Base-by-base conservation (phyloP, 108 stramenopile species). In the Nitzschia palea region DNA sequence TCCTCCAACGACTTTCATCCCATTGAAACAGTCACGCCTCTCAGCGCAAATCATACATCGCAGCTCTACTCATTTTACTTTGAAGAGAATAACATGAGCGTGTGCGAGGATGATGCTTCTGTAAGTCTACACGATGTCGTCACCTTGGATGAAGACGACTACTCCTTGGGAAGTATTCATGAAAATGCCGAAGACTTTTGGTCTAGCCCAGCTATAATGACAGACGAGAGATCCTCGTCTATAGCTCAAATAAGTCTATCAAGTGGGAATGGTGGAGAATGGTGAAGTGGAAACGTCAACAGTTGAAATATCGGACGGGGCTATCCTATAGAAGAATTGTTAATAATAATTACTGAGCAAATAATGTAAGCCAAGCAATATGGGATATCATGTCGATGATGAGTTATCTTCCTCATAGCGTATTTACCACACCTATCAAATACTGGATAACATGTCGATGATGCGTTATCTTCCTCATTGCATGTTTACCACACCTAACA, bases 51-150 rank as follows among this genome's bases (percentile, higher is more conserved):
- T 3, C 29, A 17, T 18, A 57, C 29, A n/a, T 60, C 68, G 2
- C 47, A 25, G 27, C 20, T 69, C 0, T 69, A 69, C 37, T 69
- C 68, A 2, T 69, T 69, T 15, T 69, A 55, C 48, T 69, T 69
- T 27, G 68, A 69, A 43, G 18, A 60, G 27, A 55, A 25, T 17
- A 31, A 25, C 29, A 55, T 55, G 54, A n/a, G 17, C 8, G 5
- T 6, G 3, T 4, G 17, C 17, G 59, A 60, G 15, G 59, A 60
- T 22, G 59, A 60, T 22, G 27, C 18, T 23, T 60, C 59, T 2
- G 40, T 60, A 25, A 42, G 40, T 40, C 59, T 60, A 26, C 59
- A 60, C 25, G 59, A 60, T 43, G 59, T 42, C 43, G 37, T 60
- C 20, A n/a, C 23, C 0, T 60, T 60, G 59, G 59, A 60, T 14